Base-by-base conservation (phyloP, 2,329 filamentous ascomycete species). In the Raffaelea ambrosiae region DNA sequence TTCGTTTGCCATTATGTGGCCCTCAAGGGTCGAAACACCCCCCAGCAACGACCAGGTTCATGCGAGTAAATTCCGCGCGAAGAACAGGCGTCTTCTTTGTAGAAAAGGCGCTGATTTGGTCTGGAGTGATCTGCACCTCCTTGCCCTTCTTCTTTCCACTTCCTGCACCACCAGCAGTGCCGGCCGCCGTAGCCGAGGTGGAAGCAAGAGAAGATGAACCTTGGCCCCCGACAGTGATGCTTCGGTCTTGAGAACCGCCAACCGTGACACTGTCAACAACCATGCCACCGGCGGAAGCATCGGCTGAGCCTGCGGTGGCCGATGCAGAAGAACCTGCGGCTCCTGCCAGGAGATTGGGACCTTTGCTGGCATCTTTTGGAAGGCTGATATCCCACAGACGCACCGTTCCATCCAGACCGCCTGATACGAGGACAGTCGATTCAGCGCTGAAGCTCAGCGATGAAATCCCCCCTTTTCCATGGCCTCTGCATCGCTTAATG, bases 1-100 rank as follows among this genome's bases (percentile, higher is more conserved):
- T 29, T 29, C 26, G 7, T 29, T 29, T 13, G 7, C 26, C 26
- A 29, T 29, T n/a, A n/a, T n/a, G n/a, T n/a, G n/a, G n/a, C n/a
- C n/a, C n/a, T 76, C 72, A 35, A 11, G 76, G 72, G 46, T 80
- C 74, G 57, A 80, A 83, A 58, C 78, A 83, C 21, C 90, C 88
- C 42, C 86, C 88, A 20, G 89, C 89, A 52, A 97, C 73, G 13
- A 96, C 84, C 55, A 97, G 66, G 63, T 98, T 98, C 88, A 95
- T 96, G 51, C 88, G 76, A 3, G 93, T 97, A 59, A 96, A 96
- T 59, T 85, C 81, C 47, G 95, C 90, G 67, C 91, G 93, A 66
- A 94, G 87, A 11, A 97, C 87, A 0, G 91, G 90, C 16, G 86
- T 91, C 69, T 95, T 95, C 77, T 98, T 98, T 4, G 93, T 97